These are phyloP conservation scores for Phyllosticta citrichinensis DNA, from an alignment of 2,329 filamentous ascomycete species.

Conservation along the genomic window DNA sequence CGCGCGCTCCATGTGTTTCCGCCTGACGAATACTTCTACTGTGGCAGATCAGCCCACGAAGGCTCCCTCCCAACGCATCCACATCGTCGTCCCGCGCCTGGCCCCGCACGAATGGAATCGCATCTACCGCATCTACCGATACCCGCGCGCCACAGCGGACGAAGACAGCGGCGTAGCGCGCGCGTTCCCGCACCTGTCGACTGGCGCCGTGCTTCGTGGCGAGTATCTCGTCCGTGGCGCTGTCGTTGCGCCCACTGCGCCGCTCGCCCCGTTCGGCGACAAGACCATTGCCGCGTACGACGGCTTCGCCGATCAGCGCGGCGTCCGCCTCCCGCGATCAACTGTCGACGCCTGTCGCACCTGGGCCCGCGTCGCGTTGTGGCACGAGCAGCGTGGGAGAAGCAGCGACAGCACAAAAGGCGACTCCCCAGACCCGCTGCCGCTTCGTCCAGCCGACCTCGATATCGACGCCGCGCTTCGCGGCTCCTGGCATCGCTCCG, in stretches of 20 bases:
- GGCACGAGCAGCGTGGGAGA: background rate
- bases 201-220: too few relatives aligned
- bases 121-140: background rate
- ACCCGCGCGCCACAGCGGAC: background rate
- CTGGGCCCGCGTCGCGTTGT: background rate
- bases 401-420: too few relatives aligned
- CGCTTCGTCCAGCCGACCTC: background rate
- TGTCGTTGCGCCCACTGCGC: background rate
- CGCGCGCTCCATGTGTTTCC: background rate
- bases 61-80: background rate
- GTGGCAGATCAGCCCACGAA: background rate
- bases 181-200: background rate
- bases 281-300: background rate
- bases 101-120: background rate
- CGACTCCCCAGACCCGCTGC: background rate
- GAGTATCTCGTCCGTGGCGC: background rate
- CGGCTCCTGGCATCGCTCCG: background rate
- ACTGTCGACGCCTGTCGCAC: background rate
- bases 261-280: background rate
- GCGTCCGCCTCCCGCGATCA: background rate
- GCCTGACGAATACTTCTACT: background rate
- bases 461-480: background rate
- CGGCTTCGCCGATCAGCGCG: background rate
- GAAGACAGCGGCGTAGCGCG: background rate
- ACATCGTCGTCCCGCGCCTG: background rate